Base-by-base conservation (phyloP, 1,139 yeast species). In the Kodamaea alishanica region DNA sequence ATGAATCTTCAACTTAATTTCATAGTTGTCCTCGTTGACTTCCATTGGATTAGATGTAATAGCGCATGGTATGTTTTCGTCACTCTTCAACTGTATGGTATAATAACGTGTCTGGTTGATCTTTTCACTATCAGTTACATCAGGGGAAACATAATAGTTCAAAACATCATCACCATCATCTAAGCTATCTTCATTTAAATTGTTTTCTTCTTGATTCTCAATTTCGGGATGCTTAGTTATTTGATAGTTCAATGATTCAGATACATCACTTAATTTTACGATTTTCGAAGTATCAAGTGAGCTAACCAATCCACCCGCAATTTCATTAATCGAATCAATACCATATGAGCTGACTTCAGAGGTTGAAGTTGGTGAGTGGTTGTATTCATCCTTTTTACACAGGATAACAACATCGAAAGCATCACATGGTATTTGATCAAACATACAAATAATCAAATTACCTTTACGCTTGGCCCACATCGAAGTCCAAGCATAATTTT, bases 361-460 rank as follows among this genome's bases (percentile, higher is more conserved):
- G 6, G 40, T 24, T 6, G 45, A 31, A 12, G 10, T 11, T 8
- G 33, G 33, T 22, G 32, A 32, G 6, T 10, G 28, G 9, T 9
- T 12, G n/a, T 55, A 56, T 1, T 40, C 35, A 2, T 48, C 59
- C 12, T 48, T 50, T n/a, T 52, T 54, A 28, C 65, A 57, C 58
- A 66, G 70, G 26, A 80, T 63, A 12, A 75, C 65, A 7, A 86
- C 62, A 51, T 82, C 87, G 44, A 85, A 75, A 5, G 85, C 83
- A 59, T 85, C 94, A 57, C 94, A 84, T 1, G 87, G 85, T 26
- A 87, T 85, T 55, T 87, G 95, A 52, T 89, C 96, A 56, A 90
- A 81, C 67, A 87, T 88, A 67, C 94, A 82, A 33, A 88, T 84
- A 38, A 89, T 74, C 43, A 85, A 64, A 38, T 77, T 79, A 2